Conservation (phyloP, 805 yeast species). For the Nakazawaea populi region DNA sequence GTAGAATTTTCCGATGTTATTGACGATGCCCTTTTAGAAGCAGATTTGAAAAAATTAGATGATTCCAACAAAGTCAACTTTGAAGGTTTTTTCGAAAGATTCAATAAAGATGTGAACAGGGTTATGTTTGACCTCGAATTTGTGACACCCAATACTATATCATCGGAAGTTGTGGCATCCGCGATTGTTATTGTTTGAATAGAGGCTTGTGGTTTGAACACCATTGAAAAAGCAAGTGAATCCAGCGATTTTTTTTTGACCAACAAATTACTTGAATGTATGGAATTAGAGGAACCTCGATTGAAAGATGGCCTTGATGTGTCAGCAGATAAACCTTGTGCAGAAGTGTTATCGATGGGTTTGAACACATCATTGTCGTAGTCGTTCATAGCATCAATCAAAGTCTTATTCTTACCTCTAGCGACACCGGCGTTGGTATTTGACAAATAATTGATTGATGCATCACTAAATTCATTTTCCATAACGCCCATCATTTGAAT, state of each 20-base stretch:
- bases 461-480: conserved; percentile 78
- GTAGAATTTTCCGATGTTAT: not conserved
- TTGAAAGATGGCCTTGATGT: not conserved
- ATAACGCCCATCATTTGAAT: conserved; percentile 97
- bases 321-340: not conserved
- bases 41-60: not conserved
- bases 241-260: conserved; percentile 1
- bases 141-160: conserved; percentile 26
- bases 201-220: not conserved
- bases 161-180: conserved; percentile 24
- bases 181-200: conserved; percentile 15
- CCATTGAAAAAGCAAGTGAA: not conserved
- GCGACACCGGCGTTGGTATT: conserved; percentile 14
- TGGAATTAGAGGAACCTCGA: not conserved
- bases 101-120: conserved; percentile 31
- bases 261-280: not conserved
- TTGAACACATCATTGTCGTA: conserved; percentile 60
- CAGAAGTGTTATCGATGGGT: not conserved
- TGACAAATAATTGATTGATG: conserved; percentile 57
- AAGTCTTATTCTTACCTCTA: conserved; percentile 27
- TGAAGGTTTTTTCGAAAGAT: conserved; percentile 21
- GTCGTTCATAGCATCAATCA: conserved; percentile 55
- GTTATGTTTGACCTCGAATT: conserved; percentile 30
- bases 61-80: not conserved
- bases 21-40: not conserved